Evolutionary conservation across 169 alveolate genomes (phyloP), one percentile per base, ranked within the genome.

Genomic region (Plasmodium reichenowi): DNA sequence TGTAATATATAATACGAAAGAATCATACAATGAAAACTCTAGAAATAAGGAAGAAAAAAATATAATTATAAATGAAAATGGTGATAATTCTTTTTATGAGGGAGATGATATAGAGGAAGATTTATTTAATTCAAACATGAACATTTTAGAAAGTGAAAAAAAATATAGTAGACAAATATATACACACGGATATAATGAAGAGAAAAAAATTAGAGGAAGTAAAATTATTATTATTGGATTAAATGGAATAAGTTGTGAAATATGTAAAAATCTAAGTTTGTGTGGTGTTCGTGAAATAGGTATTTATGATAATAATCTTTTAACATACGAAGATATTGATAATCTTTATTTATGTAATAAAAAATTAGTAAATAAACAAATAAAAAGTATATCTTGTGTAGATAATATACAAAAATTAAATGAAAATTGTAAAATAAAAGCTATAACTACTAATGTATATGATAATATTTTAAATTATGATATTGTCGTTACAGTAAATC

Each of bases 121-220:
- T 24, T 13, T 15, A 22, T 13, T 3, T 22, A 7, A 8, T 22
- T 20, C 47, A 8, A 72, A 72, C 59, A 6, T 63, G 13, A 32
- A 80, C 9, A 20, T 80, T 60, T 59, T 80, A 50, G 83, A 80
- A 26, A 56, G 38, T n/a, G 90, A 66, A 56, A 80, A 80, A 80
- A 80, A 80, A 32, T 98, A 98, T 93, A 97, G 99, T 63, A 96
- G 99, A 85, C 99, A 98, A 93, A 98, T 99, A 26, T 99, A 99
- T 20, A 97, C 99, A 50, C 98, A 96, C 83, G 99, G 99, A 22
- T 94, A 98, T 93, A 99, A 98, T 76, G 97, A 99, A 71, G 98
- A 98, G 99, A 98, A 99, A 17, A 97, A 97, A 93, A 94, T 98
- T 60, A 95, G 97, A 13, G 95, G 96, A 78, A 83, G 98, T 76